Evolutionary conservation across 441 rosid species (phyloP).

Genomic region (Raphanus hybrid): DNA sequence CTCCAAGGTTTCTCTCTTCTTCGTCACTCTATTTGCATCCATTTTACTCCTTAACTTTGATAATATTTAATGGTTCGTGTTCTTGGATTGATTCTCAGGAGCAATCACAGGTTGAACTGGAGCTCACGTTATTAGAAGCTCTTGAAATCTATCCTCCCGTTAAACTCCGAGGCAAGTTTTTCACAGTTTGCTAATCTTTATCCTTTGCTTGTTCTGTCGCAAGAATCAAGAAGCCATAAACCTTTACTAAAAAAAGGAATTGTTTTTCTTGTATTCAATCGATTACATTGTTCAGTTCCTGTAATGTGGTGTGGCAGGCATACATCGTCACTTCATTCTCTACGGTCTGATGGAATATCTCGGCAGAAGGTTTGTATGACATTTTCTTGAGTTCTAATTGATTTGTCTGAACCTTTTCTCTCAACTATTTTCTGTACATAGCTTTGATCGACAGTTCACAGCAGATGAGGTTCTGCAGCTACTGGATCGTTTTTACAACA

Average conservation of each 20-base stretch:
- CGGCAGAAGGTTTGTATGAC: slow-evolving; percentile 67
- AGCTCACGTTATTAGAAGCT: slow-evolving; percentile 91
- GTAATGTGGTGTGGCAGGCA: slow-evolving; percentile 55
- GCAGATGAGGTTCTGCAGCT: slow-evolving; percentile 88
- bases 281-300: slow-evolving; percentile 21
- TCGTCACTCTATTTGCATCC: neutral
- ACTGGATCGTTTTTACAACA: slow-evolving; percentile 89
- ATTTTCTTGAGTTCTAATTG: neutral
- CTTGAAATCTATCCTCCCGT: slow-evolving; percentile 89
- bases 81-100: slow-evolving; percentile 51
- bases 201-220: too few relatives aligned
- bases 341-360: slow-evolving; percentile 94
- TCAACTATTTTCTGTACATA: slow-evolving; percentile 30
- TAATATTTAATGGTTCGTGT: neutral
- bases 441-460: slow-evolving; percentile 85
- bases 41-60: neutral
- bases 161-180: neutral
- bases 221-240: too few relatives aligned
- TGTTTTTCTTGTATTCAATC: neutral
- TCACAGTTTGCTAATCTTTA: too few relatives aligned
- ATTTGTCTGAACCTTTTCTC: slow-evolving; percentile 15
- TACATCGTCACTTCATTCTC: slow-evolving; percentile 91
- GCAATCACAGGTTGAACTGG: slow-evolving; percentile 92
- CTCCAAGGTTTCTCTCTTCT: slow-evolving; percentile 50
- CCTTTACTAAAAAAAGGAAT: neutral